These are phyloP conservation scores for Puccinia coronata DNA, from an alignment of 1,284 basidiomycete species.

Conservation along the genomic window DNA sequence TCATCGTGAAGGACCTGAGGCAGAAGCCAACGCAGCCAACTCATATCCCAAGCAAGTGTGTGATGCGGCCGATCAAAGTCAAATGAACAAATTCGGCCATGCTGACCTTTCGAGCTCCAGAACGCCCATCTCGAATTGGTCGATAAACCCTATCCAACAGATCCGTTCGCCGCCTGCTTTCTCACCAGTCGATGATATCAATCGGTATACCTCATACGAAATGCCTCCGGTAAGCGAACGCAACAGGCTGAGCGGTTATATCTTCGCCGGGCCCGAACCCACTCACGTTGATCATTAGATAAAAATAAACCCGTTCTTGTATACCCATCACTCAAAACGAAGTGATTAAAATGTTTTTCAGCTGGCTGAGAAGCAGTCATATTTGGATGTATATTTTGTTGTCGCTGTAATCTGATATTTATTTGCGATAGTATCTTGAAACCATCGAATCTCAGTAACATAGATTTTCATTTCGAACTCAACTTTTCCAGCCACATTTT, in stretches of 20 bases:
- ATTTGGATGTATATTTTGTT: too few species aligned
- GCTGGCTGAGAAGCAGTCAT: background rate
- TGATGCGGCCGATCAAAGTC: background rate
- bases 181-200: background rate
- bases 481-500: too few species aligned
- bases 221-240: slow-evolving; percentile 2
- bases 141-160: background rate
- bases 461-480: too few species aligned
- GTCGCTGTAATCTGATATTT: too few species aligned
- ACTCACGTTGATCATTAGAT: background rate
- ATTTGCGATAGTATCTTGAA: too few species aligned
- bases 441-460: too few species aligned
- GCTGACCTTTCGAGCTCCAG: background rate
- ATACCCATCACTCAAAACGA: too few species aligned
- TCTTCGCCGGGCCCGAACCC: background rate
- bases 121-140: background rate
- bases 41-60: background rate
- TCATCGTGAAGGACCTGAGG: background rate
- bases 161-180: background rate
- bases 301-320: too few species aligned
- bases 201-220: slow-evolving; percentile 17
- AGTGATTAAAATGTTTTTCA: background rate
- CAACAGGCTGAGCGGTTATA: background rate
- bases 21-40: background rate
- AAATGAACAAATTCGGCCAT: background rate